A percentile compares a stretch with the other conserved stretches of the same genome.
These are phyloP conservation scores for Polychytrium aggregatum DNA, from an alignment of 192 early-diverging fungal genomes.

Conservation along the genomic window DNA sequence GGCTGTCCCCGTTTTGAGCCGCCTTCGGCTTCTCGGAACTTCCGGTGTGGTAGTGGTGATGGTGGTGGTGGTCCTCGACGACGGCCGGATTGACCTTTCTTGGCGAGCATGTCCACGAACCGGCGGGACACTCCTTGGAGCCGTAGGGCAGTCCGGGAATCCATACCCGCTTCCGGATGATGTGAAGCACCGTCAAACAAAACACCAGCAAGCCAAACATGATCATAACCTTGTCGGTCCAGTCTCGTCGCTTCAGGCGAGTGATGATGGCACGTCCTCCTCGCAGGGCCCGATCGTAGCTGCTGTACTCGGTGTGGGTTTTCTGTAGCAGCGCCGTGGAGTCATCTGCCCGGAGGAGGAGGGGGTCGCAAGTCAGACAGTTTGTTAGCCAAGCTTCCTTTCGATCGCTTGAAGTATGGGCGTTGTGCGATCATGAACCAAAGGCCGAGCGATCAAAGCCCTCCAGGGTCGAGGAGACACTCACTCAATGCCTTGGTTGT, in stretches of 20 bases:
- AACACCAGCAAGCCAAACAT: slow-evolving; percentile 52
- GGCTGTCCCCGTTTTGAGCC: no score
- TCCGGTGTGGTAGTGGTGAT: no score
- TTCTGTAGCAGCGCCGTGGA: slow-evolving; percentile 39
- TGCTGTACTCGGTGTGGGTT: slow-evolving; percentile 44
- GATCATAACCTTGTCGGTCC: slow-evolving; percentile 52
- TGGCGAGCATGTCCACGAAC: no score
- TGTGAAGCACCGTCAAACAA: slow-evolving; percentile 43
- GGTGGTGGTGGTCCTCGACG: no score
- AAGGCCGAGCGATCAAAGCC: background rate
- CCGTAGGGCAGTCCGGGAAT: no score
- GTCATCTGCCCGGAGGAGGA: slow-evolving; percentile 28
- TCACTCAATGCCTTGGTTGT: slow-evolving; percentile 44
- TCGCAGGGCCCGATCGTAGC: slow-evolving; percentile 36
- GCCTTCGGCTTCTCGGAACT: no score
- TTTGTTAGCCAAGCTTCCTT: no score
- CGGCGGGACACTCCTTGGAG: no score
- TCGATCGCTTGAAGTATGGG: no score
- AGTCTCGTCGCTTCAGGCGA: slow-evolving; percentile 56
- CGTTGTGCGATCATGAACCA: background rate
- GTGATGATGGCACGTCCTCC: slow-evolving; percentile 47
- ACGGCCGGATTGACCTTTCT: no score
- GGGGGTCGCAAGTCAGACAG: background rate
- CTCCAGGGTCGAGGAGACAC: background rate
- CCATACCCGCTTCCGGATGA: slow-evolving; percentile 52